These are phyloP conservation scores for Salix koriyanagi DNA, from an alignment of 345 rosid genomes.

Conservation along the genomic window DNA sequence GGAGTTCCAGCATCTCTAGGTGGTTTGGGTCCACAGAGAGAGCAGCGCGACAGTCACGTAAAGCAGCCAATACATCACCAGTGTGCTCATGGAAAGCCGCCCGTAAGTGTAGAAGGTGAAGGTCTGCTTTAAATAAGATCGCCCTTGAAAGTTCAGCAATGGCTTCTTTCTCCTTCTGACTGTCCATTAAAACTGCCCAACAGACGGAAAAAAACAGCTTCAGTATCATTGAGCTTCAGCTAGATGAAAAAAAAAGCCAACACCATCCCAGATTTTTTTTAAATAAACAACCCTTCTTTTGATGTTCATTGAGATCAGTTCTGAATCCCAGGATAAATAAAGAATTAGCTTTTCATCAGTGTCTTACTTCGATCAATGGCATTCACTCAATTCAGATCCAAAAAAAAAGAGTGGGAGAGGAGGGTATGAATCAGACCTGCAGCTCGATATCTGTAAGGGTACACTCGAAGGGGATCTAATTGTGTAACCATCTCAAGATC, in stretches of 20 bases:
- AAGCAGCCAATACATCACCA: slow-evolving; percentile 61
- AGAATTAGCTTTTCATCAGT: too few relatives aligned
- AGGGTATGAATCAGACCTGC: slow-evolving; percentile 54
- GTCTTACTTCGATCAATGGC: too few relatives aligned
- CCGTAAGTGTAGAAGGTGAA: slow-evolving; percentile 84
- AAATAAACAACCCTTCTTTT: neutral
- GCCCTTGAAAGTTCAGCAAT: slow-evolving; percentile 83
- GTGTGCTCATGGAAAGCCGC: slow-evolving; percentile 92
- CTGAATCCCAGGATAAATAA: neutral
- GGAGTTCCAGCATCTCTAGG: slow-evolving; percentile 90
- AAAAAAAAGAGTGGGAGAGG: neutral
- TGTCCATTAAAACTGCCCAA: slow-evolving; percentile 84
- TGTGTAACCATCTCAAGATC: slow-evolving; percentile 91
- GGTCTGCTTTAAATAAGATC: slow-evolving; percentile 84
- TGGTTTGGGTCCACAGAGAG: slow-evolving; percentile 91
- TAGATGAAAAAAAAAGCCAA: neutral
- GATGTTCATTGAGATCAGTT: neutral
- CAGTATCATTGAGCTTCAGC: neutral
- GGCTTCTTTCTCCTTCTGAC: slow-evolving; percentile 80
- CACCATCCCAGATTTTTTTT: too few relatives aligned
- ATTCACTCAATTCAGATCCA: too few relatives aligned
- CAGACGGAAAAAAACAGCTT: neutral
- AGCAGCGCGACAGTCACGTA: slow-evolving; percentile 91
- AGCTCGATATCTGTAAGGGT: slow-evolving; percentile 94
- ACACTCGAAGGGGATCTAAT: slow-evolving; percentile 92